Conservation (phyloP, 1,139 yeast species). For the Sugiyamaella pinicola region DNA sequence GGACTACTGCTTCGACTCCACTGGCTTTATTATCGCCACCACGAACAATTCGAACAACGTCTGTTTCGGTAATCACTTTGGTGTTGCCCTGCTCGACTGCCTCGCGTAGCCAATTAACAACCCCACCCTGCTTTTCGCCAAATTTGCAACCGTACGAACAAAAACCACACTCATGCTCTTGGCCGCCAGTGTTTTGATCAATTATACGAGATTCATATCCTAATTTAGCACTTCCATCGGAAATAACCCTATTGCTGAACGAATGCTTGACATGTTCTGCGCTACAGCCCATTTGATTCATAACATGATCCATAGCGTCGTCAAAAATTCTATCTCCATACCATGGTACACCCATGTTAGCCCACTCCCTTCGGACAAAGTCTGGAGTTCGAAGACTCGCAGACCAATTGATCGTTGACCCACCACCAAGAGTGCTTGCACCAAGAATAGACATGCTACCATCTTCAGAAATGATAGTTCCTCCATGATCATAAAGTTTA, state of each 20-base stretch:
- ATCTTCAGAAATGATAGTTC: conserved; percentile 44
- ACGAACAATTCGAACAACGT: conserved; percentile 49
- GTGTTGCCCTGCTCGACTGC: conserved; percentile 57
- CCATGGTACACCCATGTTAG: conserved; percentile 51
- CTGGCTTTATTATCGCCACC: conserved; percentile 49
- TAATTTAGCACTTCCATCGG: conserved; percentile 53
- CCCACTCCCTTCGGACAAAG: conserved; percentile 59
- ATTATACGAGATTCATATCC: conserved; percentile 50
- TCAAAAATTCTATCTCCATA: conserved; percentile 52
- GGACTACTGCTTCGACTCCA: conserved; percentile 46
- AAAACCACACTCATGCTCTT: conserved; percentile 54
- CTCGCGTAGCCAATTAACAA: conserved; percentile 55
- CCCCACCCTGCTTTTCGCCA: conserved; percentile 60
- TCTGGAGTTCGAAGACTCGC: conserved; percentile 58
- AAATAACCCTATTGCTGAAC: conserved; percentile 48
- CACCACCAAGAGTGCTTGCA: conserved; percentile 63
- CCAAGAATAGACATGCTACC: conserved; percentile 49
- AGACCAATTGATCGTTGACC: conserved; percentile 63
- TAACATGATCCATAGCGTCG: conserved; percentile 52
- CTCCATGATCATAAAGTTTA: conserved; percentile 49
- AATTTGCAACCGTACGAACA: conserved; percentile 57
- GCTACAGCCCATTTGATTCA: conserved; percentile 56
- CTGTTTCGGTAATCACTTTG: conserved; percentile 52
- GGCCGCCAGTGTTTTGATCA: conserved; percentile 55
- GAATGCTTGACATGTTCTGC: conserved; percentile 52